Conservation (phyloP, 305 asterid species). For the Caryopteris hybrid region DNA sequence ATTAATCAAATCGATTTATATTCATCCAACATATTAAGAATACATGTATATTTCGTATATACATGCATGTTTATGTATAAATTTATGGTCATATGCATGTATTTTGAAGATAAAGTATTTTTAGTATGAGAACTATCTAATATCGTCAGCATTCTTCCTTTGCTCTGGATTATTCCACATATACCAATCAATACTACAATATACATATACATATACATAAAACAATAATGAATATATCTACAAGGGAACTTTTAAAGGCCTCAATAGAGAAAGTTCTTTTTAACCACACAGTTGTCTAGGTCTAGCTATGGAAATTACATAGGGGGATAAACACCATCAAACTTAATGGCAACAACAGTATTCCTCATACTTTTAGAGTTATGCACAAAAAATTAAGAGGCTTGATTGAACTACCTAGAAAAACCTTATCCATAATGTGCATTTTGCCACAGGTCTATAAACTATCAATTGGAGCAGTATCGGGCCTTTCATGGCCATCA, state of each 20-base stretch:
- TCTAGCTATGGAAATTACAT: neutral
- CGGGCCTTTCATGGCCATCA: constrained; percentile 73
- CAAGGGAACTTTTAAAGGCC: neutral
- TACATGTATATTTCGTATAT: neutral
- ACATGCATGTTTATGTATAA: neutral
- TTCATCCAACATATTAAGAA: neutral
- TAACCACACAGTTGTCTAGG: neutral
- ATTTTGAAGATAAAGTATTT: neutral
- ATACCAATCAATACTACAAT: neutral
- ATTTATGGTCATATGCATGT: neutral
- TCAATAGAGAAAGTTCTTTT: neutral
- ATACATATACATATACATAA: neutral
- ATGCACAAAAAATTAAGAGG: neutral
- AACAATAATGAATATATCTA: neutral
- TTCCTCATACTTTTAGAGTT: neutral
- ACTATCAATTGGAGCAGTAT: constrained; percentile 78
- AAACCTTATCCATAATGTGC: constrained; percentile 15
- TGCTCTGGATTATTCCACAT: neutral
- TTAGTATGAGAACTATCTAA: neutral
- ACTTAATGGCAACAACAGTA: neutral
- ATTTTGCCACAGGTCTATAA: constrained; percentile 59
- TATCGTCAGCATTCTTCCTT: neutral
- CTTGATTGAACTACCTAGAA: neutral
- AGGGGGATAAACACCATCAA: neutral
- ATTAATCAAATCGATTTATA: neutral